Conservation (phyloP, 1,139 yeast species). For the Waltiozyma sp. region DNA sequence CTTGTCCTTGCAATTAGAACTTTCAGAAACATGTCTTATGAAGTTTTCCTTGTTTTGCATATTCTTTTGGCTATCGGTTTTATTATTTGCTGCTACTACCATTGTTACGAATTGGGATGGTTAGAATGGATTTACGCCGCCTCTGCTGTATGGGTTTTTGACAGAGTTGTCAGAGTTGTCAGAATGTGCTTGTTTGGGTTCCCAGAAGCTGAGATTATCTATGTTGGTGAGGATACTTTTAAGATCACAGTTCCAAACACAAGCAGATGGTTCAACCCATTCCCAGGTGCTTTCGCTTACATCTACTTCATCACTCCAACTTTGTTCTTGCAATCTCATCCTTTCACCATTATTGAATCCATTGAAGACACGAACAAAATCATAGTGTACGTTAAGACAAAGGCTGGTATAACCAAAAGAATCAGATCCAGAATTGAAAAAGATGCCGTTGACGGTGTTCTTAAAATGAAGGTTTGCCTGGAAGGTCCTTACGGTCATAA, state of each 20-base stretch:
- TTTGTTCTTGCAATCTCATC: slow-evolving; percentile 48
- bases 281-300: background rate
- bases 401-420: slow-evolving; percentile 32
- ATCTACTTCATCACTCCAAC: slow-evolving; percentile 26
- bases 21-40: slow-evolving; percentile 53
- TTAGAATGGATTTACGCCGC: slow-evolving; percentile 40
- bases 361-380: slow-evolving; percentile 25
- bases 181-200: slow-evolving; percentile 39
- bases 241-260: slow-evolving; percentile 22
- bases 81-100: slow-evolving; percentile 50
- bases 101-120: slow-evolving; percentile 35
- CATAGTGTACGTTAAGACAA: slow-evolving; percentile 30
- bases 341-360: slow-evolving; percentile 29
- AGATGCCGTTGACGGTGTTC: slow-evolving; percentile 2
- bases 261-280: slow-evolving; percentile 2
- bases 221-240: slow-evolving; percentile 35
- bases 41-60: slow-evolving; percentile 50
- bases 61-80: slow-evolving; percentile 45
- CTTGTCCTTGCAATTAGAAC: slow-evolving; percentile 35
- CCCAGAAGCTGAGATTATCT: slow-evolving; percentile 25
- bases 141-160: slow-evolving; percentile 53
- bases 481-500: slow-evolving; percentile 53
- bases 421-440: slow-evolving; percentile 12
- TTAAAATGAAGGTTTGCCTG: slow-evolving; percentile 21
- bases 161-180: slow-evolving; percentile 40